These are phyloP conservation scores for Parasarocladium wereldwijsianum DNA, from an alignment of 2,329 filamentous ascomycete genomes.

Conservation along the genomic window DNA sequence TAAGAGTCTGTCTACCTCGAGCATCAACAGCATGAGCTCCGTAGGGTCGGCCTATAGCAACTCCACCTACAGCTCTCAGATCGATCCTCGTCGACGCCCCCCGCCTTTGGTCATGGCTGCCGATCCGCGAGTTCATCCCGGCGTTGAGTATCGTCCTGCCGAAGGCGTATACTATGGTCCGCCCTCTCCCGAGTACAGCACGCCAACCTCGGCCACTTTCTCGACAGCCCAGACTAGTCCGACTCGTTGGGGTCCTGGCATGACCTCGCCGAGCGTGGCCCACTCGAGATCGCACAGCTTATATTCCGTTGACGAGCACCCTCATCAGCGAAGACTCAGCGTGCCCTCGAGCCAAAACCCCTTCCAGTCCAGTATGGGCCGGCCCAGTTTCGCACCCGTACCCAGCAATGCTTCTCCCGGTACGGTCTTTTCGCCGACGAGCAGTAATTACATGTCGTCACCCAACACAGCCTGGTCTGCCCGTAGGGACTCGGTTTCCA, in stretches of 20 bases:
- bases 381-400: conserved; percentile 38
- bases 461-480: conserved; percentile 50
- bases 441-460: conserved; percentile 44
- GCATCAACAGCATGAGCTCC: conserved; percentile 63
- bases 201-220: conserved; percentile 72
- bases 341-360: conserved; percentile 65
- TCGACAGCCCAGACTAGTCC: conserved; percentile 64
- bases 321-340: conserved; percentile 62
- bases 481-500: conserved; percentile 49
- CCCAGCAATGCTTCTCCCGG: conserved; percentile 39
- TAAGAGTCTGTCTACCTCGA: conserved; percentile 75
- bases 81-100: conserved; percentile 57
- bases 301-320: conserved; percentile 48
- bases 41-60: conserved; percentile 49
- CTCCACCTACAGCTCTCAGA: no score
- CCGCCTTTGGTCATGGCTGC: conserved; percentile 71
- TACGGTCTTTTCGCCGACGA: conserved; percentile 38
- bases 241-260: conserved; percentile 52
- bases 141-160: conserved; percentile 54
- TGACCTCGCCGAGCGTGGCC: conserved; percentile 59
- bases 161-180: conserved; percentile 48
- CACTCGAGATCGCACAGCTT: conserved; percentile 59
- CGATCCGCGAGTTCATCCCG: conserved; percentile 51
- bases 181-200: conserved; percentile 63
- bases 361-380: conserved; percentile 53